phyloP scores from a whole-genome alignment of 768 basidiomycete genomes.

The Russula emetica region DNA sequence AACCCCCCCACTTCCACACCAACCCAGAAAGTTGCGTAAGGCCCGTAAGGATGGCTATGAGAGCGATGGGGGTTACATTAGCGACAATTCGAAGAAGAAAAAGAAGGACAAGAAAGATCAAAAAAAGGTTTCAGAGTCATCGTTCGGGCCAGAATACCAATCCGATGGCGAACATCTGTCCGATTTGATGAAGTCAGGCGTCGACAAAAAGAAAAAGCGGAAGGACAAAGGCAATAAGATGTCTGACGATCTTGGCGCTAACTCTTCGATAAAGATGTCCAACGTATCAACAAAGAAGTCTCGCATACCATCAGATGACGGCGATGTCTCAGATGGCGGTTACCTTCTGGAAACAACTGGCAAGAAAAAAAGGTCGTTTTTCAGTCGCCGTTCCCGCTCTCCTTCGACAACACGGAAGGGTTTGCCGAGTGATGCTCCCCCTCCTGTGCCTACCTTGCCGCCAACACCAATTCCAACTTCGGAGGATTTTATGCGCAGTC shows the following conservation, averaged over 20 bases:
- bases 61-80: slow-evolving; percentile 35
- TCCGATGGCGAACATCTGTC: slow-evolving; percentile 35
- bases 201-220: slow-evolving; percentile 26
- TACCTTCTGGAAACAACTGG: slow-evolving; percentile 33
- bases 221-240: slow-evolving; percentile 25
- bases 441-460: slow-evolving; percentile 24
- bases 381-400: slow-evolving; percentile 23
- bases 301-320: slow-evolving; percentile 10
- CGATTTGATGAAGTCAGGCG: slow-evolving; percentile 19
- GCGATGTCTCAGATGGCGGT: slow-evolving; percentile 35
- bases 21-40: slow-evolving; percentile 31
- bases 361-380: slow-evolving; percentile 33
- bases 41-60: slow-evolving; percentile 30
- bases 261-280: not conserved
- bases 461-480: slow-evolving; percentile 7
- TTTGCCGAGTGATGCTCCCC: not conserved
- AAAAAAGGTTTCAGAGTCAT: slow-evolving; percentile 27
- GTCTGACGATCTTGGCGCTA: slow-evolving; percentile 6
- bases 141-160: slow-evolving; percentile 32
- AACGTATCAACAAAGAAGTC: slow-evolving; percentile 27
- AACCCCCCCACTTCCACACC: slow-evolving; percentile 22
- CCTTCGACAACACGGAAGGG: slow-evolving; percentile 16
- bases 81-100: slow-evolving; percentile 33
- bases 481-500: slow-evolving; percentile 14
- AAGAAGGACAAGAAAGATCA: slow-evolving; percentile 28